Conservation (phyloP, 805 yeast genomes). For the Candida bentonensis region DNA sequence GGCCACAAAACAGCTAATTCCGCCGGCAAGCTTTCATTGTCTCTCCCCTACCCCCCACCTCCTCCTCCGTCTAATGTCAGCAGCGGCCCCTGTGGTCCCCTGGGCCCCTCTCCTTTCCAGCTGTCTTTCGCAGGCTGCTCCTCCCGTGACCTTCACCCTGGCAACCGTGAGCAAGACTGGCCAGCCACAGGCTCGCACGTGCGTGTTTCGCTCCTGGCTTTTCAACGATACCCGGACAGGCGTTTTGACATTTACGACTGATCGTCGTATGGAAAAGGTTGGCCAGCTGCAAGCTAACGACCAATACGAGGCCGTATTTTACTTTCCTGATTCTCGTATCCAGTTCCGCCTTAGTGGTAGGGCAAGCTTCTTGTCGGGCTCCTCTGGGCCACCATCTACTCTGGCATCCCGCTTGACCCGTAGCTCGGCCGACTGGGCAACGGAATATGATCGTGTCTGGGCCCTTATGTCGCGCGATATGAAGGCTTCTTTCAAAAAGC, state of each 20-base stretch:
- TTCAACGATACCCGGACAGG: conserved; percentile 57
- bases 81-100: conserved; percentile 52
- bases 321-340: conserved; percentile 44
- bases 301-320: conserved; percentile 65
- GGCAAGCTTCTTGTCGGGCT: conserved; percentile 30
- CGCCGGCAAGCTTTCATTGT: no score
- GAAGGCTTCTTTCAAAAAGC: conserved; percentile 57
- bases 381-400: background rate
- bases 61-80: no score
- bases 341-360: conserved; percentile 65
- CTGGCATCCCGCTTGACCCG: conserved; percentile 27
- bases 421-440: conserved; percentile 48
- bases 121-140: conserved; percentile 37
- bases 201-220: conserved; percentile 60
- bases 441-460: conserved; percentile 56
- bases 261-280: conserved; percentile 52
- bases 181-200: conserved; percentile 52
- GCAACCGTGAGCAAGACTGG: conserved; percentile 41
- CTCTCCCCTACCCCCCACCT: no score
- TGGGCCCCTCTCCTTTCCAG: conserved; percentile 59
- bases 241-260: conserved; percentile 56
- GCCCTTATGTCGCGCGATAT: conserved; percentile 37
- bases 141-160: conserved; percentile 50
- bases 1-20: no score
- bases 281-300: conserved; percentile 29